Percentiles rank a stretch among this genome's conserved stretches.
Evolutionary conservation across 257 asterid genomes (phyloP).

Genomic region (Rauvolfia tetraphylla): DNA sequence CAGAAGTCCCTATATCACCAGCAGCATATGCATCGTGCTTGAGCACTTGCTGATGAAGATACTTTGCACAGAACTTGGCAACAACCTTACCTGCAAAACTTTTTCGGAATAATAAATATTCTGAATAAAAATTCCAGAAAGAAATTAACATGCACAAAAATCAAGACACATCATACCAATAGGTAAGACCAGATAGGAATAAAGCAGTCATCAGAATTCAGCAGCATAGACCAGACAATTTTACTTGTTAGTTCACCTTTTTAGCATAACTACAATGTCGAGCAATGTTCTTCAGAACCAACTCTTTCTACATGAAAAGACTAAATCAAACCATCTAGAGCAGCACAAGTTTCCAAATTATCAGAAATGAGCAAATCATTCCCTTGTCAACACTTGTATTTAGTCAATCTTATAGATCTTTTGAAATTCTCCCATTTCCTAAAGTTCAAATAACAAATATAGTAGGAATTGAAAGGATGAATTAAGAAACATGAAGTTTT

Average conservation of each 20-base stretch:
- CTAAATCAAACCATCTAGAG: neutral
- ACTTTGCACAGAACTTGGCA: constrained; percentile 96
- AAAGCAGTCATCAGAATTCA: neutral
- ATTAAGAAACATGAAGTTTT: neutral
- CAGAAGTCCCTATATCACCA: constrained; percentile 86
- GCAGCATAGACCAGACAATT: neutral
- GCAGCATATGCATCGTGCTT: constrained; percentile 78
- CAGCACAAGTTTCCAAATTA: neutral
- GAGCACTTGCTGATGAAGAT: constrained; percentile 91
- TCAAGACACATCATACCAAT: neutral
- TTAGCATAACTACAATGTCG: neutral
- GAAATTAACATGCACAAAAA: neutral
- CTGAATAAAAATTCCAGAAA: neutral
- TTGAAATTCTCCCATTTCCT: neutral
- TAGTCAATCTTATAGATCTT: neutral
- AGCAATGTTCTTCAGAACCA: neutral
- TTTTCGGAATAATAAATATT: constrained; percentile 16
- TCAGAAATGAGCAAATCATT: neutral
- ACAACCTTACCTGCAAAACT: constrained; percentile 81
- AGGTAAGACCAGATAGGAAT: neutral
- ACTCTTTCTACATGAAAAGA: neutral
- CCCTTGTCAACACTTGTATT: neutral
- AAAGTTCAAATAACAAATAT: neutral
- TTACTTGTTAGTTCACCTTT: neutral
- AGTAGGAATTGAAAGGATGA: neutral